phyloP scores from a whole-genome alignment of 139 green algal species.

The Ulvella scutata region DNA sequence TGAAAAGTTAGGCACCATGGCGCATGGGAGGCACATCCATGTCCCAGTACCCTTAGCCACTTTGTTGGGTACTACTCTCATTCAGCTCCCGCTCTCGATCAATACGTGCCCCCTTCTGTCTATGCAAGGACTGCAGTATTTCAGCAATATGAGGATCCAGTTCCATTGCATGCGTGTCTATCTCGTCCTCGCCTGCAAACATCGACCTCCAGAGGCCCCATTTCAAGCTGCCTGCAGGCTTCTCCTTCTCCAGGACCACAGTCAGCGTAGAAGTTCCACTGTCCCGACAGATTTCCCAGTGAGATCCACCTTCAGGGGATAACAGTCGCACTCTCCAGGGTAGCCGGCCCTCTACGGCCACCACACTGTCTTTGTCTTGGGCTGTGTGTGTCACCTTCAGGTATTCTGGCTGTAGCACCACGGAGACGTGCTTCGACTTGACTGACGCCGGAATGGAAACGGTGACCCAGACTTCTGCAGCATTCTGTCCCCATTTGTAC shows the following conservation, averaged over 20 bases:
- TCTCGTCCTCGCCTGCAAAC: background rate
- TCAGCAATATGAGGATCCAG: background rate
- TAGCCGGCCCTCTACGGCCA: background rate
- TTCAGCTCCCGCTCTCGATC: too few species aligned
- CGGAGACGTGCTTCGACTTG: background rate
- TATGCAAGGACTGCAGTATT: too few species aligned
- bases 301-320: background rate
- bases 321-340: background rate
- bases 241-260: background rate
- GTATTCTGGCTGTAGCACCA: background rate
- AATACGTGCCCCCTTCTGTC: too few species aligned
- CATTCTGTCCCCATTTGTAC: conserved; percentile 1
- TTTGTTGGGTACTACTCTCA: too few species aligned
- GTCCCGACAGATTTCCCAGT: background rate
- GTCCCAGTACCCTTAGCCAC: too few species aligned
- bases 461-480: background rate
- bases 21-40: too few species aligned
- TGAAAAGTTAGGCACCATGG: too few species aligned
- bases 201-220: background rate
- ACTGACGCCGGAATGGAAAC: background rate
- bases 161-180: background rate
- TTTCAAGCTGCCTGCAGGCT: background rate
- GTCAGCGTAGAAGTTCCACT: background rate
- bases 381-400: background rate
- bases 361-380: background rate